Conservation (phyloP, 306 rosid species). For the Prunus mongolica region DNA sequence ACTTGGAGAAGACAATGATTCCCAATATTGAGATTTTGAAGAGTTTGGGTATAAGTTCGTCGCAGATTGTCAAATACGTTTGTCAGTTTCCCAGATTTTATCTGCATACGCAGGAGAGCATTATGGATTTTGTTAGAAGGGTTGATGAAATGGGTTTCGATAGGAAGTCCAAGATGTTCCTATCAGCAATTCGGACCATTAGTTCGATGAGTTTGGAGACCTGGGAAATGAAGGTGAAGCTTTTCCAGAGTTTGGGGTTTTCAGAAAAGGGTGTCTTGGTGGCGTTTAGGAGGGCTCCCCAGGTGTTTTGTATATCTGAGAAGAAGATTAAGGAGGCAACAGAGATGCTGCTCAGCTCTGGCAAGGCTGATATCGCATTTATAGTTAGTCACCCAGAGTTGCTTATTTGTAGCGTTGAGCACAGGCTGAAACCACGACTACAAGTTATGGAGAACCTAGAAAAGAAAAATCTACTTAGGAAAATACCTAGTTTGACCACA, state of each 20-base stretch:
- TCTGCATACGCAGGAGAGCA: constrained; percentile 19
- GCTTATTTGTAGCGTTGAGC: constrained; percentile 24
- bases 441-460: constrained; percentile 16
- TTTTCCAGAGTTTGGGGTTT: constrained; percentile 27
- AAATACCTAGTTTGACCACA: constrained; percentile 14
- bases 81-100: constrained; percentile 22
- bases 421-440: constrained; percentile 26
- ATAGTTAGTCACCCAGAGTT: constrained; percentile 21
- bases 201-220: constrained; percentile 28
- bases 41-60: constrained; percentile 22
- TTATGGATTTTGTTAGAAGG: constrained; percentile 22
- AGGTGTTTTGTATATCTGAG: constrained; percentile 23
- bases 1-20: constrained; percentile 29
- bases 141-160: constrained; percentile 32
- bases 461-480: constrained; percentile 10
- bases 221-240: constrained; percentile 31
- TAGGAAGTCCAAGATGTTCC: constrained; percentile 28
- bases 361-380: constrained; percentile 20
- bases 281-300: constrained; percentile 23
- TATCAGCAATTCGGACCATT: constrained; percentile 23
- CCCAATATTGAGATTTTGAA: constrained; percentile 27
- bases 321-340: constrained; percentile 21
- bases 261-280: constrained; percentile 17
- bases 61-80: constrained; percentile 13
- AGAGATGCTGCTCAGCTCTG: constrained; percentile 11